These are phyloP conservation scores for Sordaria brevicollis DNA, from an alignment of 495 filamentous ascomycete genomes.

Conservation along the genomic window DNA sequence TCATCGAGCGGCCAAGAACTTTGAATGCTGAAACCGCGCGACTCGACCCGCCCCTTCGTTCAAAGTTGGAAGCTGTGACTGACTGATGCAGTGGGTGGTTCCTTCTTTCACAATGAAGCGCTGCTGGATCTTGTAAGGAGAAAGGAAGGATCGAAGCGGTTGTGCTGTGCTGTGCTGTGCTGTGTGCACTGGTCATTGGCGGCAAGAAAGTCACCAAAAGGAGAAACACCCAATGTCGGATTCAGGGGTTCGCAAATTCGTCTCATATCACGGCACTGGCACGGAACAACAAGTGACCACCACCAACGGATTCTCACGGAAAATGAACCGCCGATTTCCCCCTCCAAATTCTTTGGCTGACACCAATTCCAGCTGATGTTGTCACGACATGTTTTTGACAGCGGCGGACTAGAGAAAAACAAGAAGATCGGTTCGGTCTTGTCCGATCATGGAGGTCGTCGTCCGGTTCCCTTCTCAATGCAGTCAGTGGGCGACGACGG, in stretches of 20 bases:
- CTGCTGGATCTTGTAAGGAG: neutral
- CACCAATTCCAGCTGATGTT: neutral
- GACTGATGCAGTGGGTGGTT: no score
- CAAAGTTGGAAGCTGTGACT: no score
- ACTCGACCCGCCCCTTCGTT: conserved; percentile 12
- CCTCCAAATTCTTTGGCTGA: neutral
- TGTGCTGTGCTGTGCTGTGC: neutral
- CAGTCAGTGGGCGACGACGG: neutral
- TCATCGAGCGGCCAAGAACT: conserved; percentile 16
- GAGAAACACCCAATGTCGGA: neutral
- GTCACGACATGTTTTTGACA: neutral
- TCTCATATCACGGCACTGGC: neutral
- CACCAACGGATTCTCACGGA: neutral
- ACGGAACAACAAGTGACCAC: neutral
- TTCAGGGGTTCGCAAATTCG: neutral
- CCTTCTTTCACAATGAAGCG: conserved; percentile 1
- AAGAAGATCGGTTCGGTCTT: neutral
- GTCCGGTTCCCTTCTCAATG: no score
- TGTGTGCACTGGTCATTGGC: neutral
- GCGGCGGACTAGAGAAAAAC: neutral
- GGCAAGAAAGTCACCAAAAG: neutral
- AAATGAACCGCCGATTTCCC: neutral
- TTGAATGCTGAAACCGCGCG: conserved; percentile 13
- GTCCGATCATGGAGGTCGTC: neutral
- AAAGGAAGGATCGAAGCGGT: neutral